Evolutionary conservation across 768 basidiomycete genomes (phyloP).

Genomic region (Lepiota venenata): DNA sequence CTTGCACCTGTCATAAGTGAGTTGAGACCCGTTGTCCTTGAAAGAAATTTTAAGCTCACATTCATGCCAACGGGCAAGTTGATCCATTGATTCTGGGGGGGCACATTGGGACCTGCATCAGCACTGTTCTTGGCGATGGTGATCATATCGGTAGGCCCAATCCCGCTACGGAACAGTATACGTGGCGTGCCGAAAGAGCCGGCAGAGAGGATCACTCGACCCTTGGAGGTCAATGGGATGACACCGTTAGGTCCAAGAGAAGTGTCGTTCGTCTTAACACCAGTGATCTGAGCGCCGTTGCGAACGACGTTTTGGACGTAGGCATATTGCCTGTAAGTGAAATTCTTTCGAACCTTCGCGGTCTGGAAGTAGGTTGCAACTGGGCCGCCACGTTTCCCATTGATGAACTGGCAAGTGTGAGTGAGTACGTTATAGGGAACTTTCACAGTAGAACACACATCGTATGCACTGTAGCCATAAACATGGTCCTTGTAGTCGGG

Average conservation of each 20-base stretch:
- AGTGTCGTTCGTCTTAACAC: conserved; percentile 60
- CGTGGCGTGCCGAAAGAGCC: conserved; percentile 56
- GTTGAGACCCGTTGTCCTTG: too few relatives aligned
- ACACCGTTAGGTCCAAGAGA: conserved; percentile 53
- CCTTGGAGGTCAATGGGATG: conserved; percentile 48
- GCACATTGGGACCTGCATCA: conserved; percentile 43
- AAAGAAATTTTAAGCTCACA: conserved; percentile 16
- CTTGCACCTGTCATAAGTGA: conserved; percentile 19
- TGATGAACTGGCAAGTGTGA: conserved; percentile 29
- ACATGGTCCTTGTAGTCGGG: conserved; percentile 57
- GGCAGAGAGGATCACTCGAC: conserved; percentile 59
- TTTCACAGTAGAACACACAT: conserved; percentile 23
- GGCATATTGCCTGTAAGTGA: conserved; percentile 46
- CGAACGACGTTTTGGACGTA: conserved; percentile 52
- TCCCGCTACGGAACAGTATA: conserved; percentile 58
- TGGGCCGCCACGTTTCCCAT: conserved; percentile 50
- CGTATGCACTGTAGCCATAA: conserved; percentile 50
- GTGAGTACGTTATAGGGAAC: not conserved
- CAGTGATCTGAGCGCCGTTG: conserved; percentile 50
- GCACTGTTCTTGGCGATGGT: conserved; percentile 43
- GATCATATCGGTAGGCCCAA: conserved; percentile 60
- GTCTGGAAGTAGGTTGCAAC: conserved; percentile 60
- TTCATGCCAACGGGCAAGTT: conserved; percentile 57
- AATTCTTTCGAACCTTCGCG: conserved; percentile 49
- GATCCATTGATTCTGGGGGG: conserved; percentile 48